A percentile compares a stretch with the other conserved stretches of the same genome.
Conservation (phyloP, 345 rosid species). For the Citrus australasica region DNA sequence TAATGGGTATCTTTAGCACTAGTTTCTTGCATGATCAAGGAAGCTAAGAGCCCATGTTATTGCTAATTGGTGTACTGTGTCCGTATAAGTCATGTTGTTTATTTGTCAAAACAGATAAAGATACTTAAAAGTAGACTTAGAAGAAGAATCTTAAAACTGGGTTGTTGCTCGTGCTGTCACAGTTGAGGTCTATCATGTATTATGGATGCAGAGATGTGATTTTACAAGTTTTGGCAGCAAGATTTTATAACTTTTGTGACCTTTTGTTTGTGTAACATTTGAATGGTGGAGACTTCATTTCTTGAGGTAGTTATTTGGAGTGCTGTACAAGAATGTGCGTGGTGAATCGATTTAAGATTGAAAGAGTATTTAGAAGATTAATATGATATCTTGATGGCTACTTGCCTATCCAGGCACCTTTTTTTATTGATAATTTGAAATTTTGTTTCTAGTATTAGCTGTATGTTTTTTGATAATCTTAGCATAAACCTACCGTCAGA, state of each 20-base stretch:
- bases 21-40: background rate
- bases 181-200: background rate
- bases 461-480: background rate
- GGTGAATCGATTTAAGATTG: background rate
- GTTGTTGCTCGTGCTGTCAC: background rate
- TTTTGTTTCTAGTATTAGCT: background rate
- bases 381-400: background rate
- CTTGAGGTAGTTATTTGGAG: background rate
- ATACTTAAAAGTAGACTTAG: background rate
- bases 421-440: slow-evolving; percentile 1
- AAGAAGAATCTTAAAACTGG: background rate
- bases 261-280: background rate
- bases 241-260: background rate
- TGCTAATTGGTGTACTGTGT: background rate
- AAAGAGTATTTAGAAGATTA: background rate
- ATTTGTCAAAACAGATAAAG: background rate
- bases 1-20: background rate
- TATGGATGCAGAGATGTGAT: background rate
- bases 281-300: background rate
- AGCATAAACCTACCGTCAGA: background rate
- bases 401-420: background rate
- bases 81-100: background rate
- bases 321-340: background rate
- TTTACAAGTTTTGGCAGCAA: background rate
- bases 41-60: background rate